Base-by-base conservation (phyloP, 108 stramenopile genomes). In the Pseudonitzschia multiseries region DNA sequence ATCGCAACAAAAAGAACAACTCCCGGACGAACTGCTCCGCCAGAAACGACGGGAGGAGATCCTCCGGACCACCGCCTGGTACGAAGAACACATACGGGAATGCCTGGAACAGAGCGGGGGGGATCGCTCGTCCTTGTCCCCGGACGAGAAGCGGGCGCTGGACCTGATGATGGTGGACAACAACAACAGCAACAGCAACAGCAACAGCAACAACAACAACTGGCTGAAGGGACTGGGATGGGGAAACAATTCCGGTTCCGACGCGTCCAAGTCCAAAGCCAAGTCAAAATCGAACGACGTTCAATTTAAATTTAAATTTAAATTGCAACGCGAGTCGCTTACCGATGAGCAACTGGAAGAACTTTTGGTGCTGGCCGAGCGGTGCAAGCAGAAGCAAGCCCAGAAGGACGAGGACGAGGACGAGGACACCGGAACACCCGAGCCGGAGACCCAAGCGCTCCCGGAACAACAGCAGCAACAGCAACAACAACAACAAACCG, bases 371-470 rank as follows among this genome's bases (percentile, higher is more conserved):
- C 40, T 65, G 18, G 42, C 40, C 8, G 64, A 65, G 21, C 21
- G 20, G 22, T 44, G 64, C 40, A 42, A 65, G 17, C 64, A 44
- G 18, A 42, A 65, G 17, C 64, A 44, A 24, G 64, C 24, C 15
- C 32, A 42, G 40, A 65, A 44, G 18, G 64, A 71, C n/a, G n/a
- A n/a, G n/a, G n/a, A n/a, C n/a, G n/a, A n/a, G n/a, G n/a, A n/a
- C n/a, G n/a, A n/a, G n/a, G n/a, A n/a, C n/a, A n/a, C n/a, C n/a
- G n/a, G n/a, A 24, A 32, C 59, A 60, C 13, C 56, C n/a, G 78
- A 79, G 36, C 59, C 73, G 17, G 63, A 73, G 22, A 52, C 28
- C n/a, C n/a, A n/a, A n/a, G n/a, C n/a, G n/a, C n/a, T n/a, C n/a
- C n/a, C n/a, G n/a, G n/a, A n/a, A n/a, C n/a, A n/a, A n/a, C n/a